Evolutionary conservation across 371 early-diverging fungal species (phyloP), one percentile per base, ranked within the genome.

Genomic region (Lichtheimia ornata): DNA sequence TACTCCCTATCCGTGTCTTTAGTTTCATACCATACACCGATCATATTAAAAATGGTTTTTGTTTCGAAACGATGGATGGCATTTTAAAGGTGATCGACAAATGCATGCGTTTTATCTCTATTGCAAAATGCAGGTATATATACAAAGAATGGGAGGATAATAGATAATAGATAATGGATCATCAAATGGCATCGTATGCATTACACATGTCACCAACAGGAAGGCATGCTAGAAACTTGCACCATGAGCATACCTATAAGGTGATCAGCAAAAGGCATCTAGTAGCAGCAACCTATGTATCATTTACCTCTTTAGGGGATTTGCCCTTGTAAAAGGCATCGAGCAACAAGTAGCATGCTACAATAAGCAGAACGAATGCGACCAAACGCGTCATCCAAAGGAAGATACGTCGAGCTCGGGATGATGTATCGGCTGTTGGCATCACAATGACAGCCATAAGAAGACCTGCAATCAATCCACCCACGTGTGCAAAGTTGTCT

Each of bases 391-490:
- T 35, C 1, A 49, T 25, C 62, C 53, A 53, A 40, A 35, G 51
- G n/a, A 59, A n/a, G 20, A 50, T 24, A 20, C 40, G 20, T n/a
- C 24, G 49, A n/a, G 28, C 47, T 17, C 40, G 20, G 14, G 11
- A 18, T 3, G 47, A 1, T 7, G 18, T 9, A 14, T 45, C 20
- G 11, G 35, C 41, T 25, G 55, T 28, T 9, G 62, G 40, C 47
- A 59, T 52, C n/a, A 73, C 52, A 22, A 69, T 40, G n/a, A 66
- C 52, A 17, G 65, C 62, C 7, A 64, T 45, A 3, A 78, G 50
- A 6, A 75, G 25, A 2, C 79, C 79, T 6, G 69, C 55, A n/a
- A 69, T 6, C 13, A 75, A 62, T 12, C 79, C 79, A n/a, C 73
- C 76, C n/a, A 74, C 17, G 56, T 74, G 74, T 22, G 68, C 68